These are phyloP conservation scores for Helianthus tuberosus DNA, from an alignment of 129 eudicot species.

Conservation along the genomic window DNA sequence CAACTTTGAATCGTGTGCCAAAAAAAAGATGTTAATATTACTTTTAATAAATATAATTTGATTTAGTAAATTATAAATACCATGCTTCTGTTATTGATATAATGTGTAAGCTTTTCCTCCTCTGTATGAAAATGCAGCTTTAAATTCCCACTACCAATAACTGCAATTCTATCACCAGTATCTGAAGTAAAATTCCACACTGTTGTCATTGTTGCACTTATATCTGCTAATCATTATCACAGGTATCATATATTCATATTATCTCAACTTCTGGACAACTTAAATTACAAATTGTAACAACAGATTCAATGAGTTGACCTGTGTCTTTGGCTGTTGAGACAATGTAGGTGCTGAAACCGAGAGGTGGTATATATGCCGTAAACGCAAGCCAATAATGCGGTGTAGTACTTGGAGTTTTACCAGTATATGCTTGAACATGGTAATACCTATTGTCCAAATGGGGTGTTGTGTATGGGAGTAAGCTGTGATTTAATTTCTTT, in stretches of 20 bases:
- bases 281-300: constrained; percentile 14
- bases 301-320: constrained; percentile 42
- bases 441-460: constrained; percentile 50
- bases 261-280: constrained; percentile 4
- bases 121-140: no score
- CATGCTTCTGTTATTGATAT: no score
- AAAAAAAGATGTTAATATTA: no score
- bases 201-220: constrained; percentile 49
- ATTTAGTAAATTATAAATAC: no score
- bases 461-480: constrained; percentile 66
- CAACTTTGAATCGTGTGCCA: no score
- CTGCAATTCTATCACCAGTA: constrained; percentile 42
- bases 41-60: no score
- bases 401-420: constrained; percentile 54
- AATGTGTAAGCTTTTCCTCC: no score
- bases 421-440: constrained; percentile 75
- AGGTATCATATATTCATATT: not conserved
- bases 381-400: constrained; percentile 80
- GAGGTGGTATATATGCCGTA: constrained; percentile 80
- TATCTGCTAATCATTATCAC: constrained; percentile 40
- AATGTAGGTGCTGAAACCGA: constrained; percentile 88
- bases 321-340: constrained; percentile 56
- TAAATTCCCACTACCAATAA: no score
- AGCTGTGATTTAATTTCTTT: constrained; percentile 75
- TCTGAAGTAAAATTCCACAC: constrained; percentile 48